Evolutionary conservation across 2,329 filamentous ascomycete species (phyloP).

Genomic region (Aspergillus sergii): DNA sequence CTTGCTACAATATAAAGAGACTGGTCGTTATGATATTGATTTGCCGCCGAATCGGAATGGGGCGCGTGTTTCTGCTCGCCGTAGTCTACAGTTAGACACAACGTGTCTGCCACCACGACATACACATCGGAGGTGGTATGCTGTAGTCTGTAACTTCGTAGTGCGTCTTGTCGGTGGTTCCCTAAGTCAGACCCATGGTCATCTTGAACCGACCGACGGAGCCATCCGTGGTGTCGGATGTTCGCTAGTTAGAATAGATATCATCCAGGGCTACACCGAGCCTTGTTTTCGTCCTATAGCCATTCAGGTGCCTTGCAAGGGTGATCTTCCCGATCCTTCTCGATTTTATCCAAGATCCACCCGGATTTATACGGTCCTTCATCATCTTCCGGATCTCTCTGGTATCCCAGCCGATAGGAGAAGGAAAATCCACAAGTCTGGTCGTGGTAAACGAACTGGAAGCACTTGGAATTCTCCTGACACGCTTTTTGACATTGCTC

Average conservation of each 20-base stretch:
- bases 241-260: neutral
- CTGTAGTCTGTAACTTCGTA: neutral
- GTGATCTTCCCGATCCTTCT: conserved; percentile 14
- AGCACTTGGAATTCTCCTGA: conserved; percentile 35
- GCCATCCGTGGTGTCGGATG: neutral
- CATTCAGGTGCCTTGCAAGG: conserved; percentile 14
- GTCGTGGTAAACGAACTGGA: conserved; percentile 34
- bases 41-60: neutral
- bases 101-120: too few relatives aligned
- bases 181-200: neutral
- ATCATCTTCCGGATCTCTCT: conserved; percentile 5
- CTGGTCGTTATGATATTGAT: neutral
- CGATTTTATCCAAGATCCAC: conserved; percentile 17
- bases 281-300: neutral
- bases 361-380: conserved; percentile 15
- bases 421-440: conserved; percentile 17
- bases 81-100: neutral
- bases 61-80: neutral
- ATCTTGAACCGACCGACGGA: neutral
- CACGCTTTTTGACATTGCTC: conserved; percentile 57
- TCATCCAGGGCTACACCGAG: neutral
- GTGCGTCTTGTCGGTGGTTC: neutral
- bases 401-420: conserved; percentile 14
- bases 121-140: neutral
- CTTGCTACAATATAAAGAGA: neutral